Base-by-base conservation (phyloP, 2,329 filamentous ascomycete genomes). In the Huntiella bhutanensis region DNA sequence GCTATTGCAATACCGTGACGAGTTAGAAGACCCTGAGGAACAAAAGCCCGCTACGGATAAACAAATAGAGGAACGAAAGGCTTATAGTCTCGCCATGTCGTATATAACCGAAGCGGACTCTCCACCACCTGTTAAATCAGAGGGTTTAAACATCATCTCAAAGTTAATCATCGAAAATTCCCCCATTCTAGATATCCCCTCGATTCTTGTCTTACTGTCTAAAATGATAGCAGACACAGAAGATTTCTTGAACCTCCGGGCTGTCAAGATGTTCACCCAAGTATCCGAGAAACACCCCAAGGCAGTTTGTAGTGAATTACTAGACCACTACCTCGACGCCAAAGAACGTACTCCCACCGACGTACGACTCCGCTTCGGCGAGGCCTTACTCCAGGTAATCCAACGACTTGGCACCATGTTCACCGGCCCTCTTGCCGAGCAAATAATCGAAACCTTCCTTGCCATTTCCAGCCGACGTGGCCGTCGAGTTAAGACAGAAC, bases 211-310 rank as follows among this genome's bases (percentile, higher is more conserved):
- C 4, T 64, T 82, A 1, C 64, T 84, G 45, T 74, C 75, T 1
- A 73, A 70, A 7, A 64, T 83, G 0, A 62, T 84, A 1, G 68
- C 70, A 50, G 77, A 82, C 42, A 64, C 68, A 4, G 81, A 85
- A 47, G 78, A 82, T 47, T 86, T 79, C 55, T 76, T 84, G 50
- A 80, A 81, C 54, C 63, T 80, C 2, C 69, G 74, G n/a, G 71
- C 75, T 12, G 73, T 85, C 51, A 75, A 74, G 51, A 67, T 78
- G 1, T 73, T 82, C 49, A 70, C 71, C 0, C 69, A 74, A 17
- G 59, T 86, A 8, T 71, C 77, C 0, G 61, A 67, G 51, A 68
- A 64, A 47, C 78, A 82, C 43, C 76, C 79, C 0, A 71, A 68
- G 37, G 70, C 77, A 0, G 75, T 77, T 0, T 62, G 71, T 3